Conservation (phyloP, 805 yeast genomes). For the Saccharomycopsis microspora region DNA sequence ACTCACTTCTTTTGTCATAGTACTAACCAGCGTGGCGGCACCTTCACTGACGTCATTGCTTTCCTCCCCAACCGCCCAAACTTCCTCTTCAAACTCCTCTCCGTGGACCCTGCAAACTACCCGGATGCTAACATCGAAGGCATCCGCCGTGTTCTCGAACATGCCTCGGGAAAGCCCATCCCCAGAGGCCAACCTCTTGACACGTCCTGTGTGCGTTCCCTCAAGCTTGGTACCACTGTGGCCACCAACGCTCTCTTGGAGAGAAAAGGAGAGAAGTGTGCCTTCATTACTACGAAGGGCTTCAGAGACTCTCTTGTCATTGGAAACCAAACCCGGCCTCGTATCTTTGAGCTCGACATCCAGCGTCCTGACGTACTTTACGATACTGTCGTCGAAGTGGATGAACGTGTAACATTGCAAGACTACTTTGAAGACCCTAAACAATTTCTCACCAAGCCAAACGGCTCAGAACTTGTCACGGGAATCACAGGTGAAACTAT, state of each 20-base stretch:
- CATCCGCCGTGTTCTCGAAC: constrained; percentile 64
- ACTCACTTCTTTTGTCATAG: too few relatives aligned
- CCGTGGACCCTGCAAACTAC: constrained; percentile 84
- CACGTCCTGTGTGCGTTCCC: constrained; percentile 48
- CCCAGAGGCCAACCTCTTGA: constrained; percentile 54
- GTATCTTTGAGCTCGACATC: constrained; percentile 75
- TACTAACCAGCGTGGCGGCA: constrained; percentile 57
- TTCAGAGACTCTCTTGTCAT: constrained; percentile 72
- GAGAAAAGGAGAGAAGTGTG: constrained; percentile 84
- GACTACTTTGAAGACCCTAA: constrained; percentile 69
- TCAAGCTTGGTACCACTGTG: constrained; percentile 89
- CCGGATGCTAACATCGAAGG: constrained; percentile 91
- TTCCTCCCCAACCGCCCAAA: constrained; percentile 36
- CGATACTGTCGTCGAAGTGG: constrained; percentile 69
- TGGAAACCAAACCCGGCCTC: constrained; percentile 89
- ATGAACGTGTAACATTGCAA: constrained; percentile 82
- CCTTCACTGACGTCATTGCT: constrained; percentile 72
- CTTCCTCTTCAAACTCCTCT: constrained; percentile 68
- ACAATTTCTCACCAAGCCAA: constrained; percentile 18
- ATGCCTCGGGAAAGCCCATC: constrained; percentile 38
- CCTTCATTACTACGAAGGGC: constrained; percentile 78
- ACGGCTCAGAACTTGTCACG: constrained; percentile 25
- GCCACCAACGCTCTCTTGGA: constrained; percentile 94
- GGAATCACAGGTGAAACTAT: constrained; percentile 66
- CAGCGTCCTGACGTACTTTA: constrained; percentile 62